Percentiles rank a stretch among this genome's conserved stretches.
phyloP scores from a whole-genome alignment of 1,139 yeast species.

The Pichia sp. region DNA sequence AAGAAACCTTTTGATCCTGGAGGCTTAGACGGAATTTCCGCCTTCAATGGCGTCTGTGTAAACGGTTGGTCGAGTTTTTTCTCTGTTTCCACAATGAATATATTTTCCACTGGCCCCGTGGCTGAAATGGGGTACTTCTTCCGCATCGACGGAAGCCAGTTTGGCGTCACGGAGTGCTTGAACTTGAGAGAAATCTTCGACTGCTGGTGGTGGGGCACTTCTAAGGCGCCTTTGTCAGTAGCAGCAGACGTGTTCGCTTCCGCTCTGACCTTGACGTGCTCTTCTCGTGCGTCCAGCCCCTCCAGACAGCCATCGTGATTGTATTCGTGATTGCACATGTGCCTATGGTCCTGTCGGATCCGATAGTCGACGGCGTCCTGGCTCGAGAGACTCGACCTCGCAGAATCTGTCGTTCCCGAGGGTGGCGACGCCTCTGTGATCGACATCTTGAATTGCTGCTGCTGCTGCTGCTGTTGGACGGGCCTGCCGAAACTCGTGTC shows the following conservation, averaged over 20 bases:
- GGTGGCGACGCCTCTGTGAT: not conserved
- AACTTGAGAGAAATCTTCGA: slow-evolving; percentile 6
- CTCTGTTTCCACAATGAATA: not conserved
- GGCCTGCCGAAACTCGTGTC: not conserved
- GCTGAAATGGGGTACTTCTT: not conserved
- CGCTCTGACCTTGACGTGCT: not conserved
- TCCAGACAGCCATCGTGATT: no score
- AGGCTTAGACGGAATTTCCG: not conserved
- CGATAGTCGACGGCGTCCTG: not conserved
- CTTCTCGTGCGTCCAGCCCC: not conserved
- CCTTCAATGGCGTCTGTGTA: not conserved
- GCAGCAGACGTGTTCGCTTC: not conserved
- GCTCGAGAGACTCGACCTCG: not conserved
- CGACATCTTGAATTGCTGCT: not conserved
- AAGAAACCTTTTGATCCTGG: not conserved
- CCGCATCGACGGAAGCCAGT: slow-evolving; percentile 13
- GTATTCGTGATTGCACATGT: no score
- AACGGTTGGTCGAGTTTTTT: not conserved
- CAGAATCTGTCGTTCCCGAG: not conserved
- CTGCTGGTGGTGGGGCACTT: not conserved
- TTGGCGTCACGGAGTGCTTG: slow-evolving; percentile 10
- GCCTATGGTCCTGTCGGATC: not conserved
- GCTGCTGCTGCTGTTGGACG: not conserved
- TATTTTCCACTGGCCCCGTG: not conserved
- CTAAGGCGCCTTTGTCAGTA: not conserved